Base-by-base conservation (phyloP, 331 rosid genomes). In the Stylosanthes scabra region DNA sequence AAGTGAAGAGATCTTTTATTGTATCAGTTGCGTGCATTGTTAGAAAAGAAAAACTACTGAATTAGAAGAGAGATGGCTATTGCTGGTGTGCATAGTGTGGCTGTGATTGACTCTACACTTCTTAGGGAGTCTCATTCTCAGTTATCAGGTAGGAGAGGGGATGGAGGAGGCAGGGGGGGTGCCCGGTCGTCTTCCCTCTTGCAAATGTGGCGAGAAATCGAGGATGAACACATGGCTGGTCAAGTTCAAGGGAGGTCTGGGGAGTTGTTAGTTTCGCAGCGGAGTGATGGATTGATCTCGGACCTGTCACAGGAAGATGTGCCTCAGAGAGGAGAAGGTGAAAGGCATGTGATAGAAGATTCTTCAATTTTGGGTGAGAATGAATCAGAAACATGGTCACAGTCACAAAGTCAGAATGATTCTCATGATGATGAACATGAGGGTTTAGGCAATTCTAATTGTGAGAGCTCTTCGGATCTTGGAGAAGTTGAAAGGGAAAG, bases 401-500 rank as follows among this genome's bases (percentile, higher is more conserved):
- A 81, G 86, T 83, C 93, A 9, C 90, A 83, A 70, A 86, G 87
- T 75, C 96, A 84, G 81, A 75, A 54, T 79, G 91, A 74, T 68
- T 86, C 84, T 34, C 89, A 83, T 63, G 85, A 83, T 74, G 99
- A 83, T 6, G n/a, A n/a, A n/a, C n/a, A n/a, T n/a, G 91, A 83
- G 68, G 89, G 74, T n/a, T 83, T 82, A 37, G 83, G 84, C 81
- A 87, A 66, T 86, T 74, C 76, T 78, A 80, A 65, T 58, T 74
- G 85, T 70, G 98, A 87, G 75, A 83, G 76, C 68, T 87, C 90
- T 44, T 74, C 91, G 68, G 92, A 87, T 82, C 69, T 90, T 41
- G 96, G 96, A 63, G 90, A 83, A 67, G 88, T 84, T 77, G 97
- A 90, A 61, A 89, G 97, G 91, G 97, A 68, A 75, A 87, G 99